Evolutionary conservation across 2,329 filamentous ascomycete species (phyloP).

Genomic region (Colletotrichum trifolii): DNA sequence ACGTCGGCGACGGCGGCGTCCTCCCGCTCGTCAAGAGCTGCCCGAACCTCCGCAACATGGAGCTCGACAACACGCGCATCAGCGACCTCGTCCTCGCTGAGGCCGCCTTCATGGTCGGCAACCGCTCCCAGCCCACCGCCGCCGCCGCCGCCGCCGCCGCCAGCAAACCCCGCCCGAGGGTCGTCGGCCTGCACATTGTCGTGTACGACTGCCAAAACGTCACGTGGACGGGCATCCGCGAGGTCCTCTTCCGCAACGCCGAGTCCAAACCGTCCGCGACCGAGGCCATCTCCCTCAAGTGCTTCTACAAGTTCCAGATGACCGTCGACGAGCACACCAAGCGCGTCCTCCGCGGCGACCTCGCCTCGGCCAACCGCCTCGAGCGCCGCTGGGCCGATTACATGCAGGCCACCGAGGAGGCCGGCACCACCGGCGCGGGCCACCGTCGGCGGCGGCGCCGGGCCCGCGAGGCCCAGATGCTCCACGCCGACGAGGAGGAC

Average conservation of each 20-base stretch:
- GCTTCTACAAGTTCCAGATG: constrained; percentile 95
- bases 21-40: constrained; percentile 84
- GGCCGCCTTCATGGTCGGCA: constrained; percentile 81
- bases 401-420: constrained; percentile 92
- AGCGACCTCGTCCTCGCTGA: constrained; percentile 88
- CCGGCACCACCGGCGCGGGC: constrained; percentile 74
- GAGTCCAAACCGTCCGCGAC: constrained; percentile 69
- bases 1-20: constrained; percentile 84
- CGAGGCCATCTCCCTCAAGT: constrained; percentile 83
- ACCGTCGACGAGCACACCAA: constrained; percentile 95
- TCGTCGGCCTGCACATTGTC: constrained; percentile 77
- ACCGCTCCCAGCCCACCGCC: constrained; percentile 59
- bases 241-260: constrained; percentile 87
- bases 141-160: constrained; percentile 51
- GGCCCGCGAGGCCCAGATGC: constrained; percentile 82
- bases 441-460: constrained; percentile 77
- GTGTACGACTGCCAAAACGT: constrained; percentile 93
- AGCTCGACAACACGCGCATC: constrained; percentile 93
- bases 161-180: constrained; percentile 53
- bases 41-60: constrained; percentile 73
- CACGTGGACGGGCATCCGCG: constrained; percentile 90
- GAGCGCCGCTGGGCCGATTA: constrained; percentile 94
- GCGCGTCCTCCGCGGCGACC: constrained; percentile 81
- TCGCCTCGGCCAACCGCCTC: constrained; percentile 78
- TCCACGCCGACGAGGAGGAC: constrained; percentile 85